Evolutionary conservation across 805 yeast genomes (phyloP), one percentile per base, ranked within the genome.

Genomic region (Myxozyma lipomycoides): DNA sequence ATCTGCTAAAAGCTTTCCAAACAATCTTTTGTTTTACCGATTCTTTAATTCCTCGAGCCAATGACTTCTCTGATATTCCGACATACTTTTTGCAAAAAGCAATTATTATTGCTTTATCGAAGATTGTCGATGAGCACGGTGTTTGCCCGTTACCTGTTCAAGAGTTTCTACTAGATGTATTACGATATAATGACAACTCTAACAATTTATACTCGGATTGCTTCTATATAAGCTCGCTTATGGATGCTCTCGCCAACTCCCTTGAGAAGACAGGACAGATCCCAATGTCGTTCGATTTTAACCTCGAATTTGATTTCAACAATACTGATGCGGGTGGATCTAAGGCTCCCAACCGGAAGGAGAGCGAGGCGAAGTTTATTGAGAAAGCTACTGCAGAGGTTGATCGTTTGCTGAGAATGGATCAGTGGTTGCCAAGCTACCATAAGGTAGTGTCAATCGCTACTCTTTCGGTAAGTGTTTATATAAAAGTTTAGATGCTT

Each of bases 141-240:
- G 76, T 75, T 44, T 66, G 87, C 73, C 72, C 95, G 56, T 56
- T 70, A 1, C 80, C 75, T 43, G 74, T 89, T 7, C 78, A 79
- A 61, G 70, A 74, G 37, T 78, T 91, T 50, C 59, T 91, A 41
- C 68, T 90, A 48, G 87, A 82, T 61, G 65, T 90, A 45, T 70
- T 91, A 54, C 78, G 86, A 51, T 91, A 81, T 69, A 90, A 90
- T 63, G 97, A 91, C 59, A 91, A 93, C 64, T 74, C 86, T 19
- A 83, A 78, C 59, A 91, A 91, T 64, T 74, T 75, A 5, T 91
- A 78, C 64, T 79, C 82, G 44, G 98, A 91, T 64, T 73, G 83
- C 41, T 77, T 72, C 62, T 91, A 86, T 58, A 65, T 87, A 3
- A 69, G 81, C 2, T 73, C 73, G 1, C 67, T 91, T 56, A 74